Percentiles rank a stretch among this genome's conserved stretches.
Conservation (phyloP, 2,329 filamentous ascomycete species). For the Colletotrichum acutatum region DNA sequence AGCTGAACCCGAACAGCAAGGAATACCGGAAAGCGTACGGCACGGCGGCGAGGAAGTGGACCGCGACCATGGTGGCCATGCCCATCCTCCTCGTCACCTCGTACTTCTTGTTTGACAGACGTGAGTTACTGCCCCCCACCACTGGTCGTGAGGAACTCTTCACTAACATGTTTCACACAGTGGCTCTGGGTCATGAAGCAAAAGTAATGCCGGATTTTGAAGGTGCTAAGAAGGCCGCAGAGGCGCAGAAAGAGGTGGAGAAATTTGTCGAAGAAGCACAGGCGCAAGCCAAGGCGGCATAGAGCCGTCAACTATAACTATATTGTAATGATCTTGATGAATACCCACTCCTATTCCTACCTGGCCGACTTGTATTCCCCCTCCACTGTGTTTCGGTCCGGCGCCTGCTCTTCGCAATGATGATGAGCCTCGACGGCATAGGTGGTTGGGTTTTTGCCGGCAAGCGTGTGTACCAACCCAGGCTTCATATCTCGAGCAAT, state of each 20-base stretch:
- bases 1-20: conserved; percentile 46
- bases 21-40: conserved; percentile 58
- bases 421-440: neutral
- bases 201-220: conserved; percentile 41
- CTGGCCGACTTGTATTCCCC: neutral
- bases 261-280: neutral
- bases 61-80: conserved; percentile 60
- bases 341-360: conserved; percentile 15
- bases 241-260: neutral
- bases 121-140: conserved; percentile 45
- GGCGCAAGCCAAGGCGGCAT: conserved; percentile 14
- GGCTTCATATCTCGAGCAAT: too few relatives aligned
- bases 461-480: neutral
- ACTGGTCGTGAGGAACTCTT: neutral
- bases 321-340: conserved; percentile 26
- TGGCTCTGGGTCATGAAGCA: conserved; percentile 44
- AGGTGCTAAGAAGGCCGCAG: neutral
- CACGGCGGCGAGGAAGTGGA: conserved; percentile 56
- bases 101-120: conserved; percentile 62
- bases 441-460: neutral
- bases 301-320: neutral
- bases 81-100: conserved; percentile 66
- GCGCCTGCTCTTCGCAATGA: neutral
- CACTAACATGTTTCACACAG: conserved; percentile 34
- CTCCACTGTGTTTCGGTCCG: too few relatives aligned